Evolutionary conservation across 768 basidiomycete species (phyloP).

Genomic region (Ramaria sp.): DNA sequence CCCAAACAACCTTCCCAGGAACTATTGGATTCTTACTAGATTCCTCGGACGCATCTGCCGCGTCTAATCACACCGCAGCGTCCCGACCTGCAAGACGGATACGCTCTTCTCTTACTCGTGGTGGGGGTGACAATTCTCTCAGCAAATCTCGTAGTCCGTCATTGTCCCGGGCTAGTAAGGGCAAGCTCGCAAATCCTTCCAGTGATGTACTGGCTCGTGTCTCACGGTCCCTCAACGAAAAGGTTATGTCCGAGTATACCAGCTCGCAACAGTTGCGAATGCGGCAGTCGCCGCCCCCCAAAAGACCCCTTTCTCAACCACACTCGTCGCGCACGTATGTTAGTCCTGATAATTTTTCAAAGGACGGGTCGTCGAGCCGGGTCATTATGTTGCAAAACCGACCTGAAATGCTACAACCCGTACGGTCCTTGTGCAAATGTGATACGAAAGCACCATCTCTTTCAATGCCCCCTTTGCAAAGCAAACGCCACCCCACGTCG

Average conservation of each 20-base stretch:
- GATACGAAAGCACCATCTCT: background rate
- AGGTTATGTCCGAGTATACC: constrained; percentile 1
- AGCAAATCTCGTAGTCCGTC: background rate
- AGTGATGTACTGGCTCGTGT: constrained; percentile 1
- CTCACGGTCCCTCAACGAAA: constrained; percentile 8
- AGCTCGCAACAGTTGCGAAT: background rate
- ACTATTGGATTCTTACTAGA: background rate
- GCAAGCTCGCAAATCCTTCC: background rate
- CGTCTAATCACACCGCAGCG: background rate
- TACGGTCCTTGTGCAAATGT: too few species aligned
- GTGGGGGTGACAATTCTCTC: background rate
- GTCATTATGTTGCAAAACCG: background rate
- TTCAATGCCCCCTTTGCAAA: background rate
- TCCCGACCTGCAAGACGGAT: background rate
- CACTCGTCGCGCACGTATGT: background rate
- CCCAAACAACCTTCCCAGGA: background rate
- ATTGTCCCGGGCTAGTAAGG: background rate
- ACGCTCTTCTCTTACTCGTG: background rate
- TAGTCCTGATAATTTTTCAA: background rate
- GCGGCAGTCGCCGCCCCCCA: background rate
- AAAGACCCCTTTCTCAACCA: background rate
- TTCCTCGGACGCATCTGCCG: background rate
- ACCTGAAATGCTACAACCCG: background rate
- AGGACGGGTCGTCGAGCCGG: background rate
- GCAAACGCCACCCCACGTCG: background rate